phyloP scores from a whole-genome alignment of 1,139 yeast species.

The Yamadazyma spencermartinsiae region DNA sequence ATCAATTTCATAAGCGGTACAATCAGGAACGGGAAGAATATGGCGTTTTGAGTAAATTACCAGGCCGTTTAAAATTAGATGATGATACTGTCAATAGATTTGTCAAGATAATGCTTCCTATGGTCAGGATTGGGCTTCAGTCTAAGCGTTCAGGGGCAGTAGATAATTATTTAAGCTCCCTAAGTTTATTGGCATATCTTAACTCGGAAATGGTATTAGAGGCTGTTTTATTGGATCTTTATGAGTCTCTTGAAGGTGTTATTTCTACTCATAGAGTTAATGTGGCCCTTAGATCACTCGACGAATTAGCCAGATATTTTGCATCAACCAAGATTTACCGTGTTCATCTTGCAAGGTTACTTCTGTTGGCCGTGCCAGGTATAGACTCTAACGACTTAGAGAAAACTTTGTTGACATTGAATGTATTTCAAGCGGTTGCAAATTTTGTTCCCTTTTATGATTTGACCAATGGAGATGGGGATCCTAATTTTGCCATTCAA shows the following conservation, averaged over 20 bases:
- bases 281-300: conserved; percentile 69
- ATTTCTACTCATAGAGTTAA: conserved; percentile 81
- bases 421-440: conserved; percentile 70
- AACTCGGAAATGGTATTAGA: conserved; percentile 66
- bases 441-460: conserved; percentile 72
- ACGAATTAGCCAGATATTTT: conserved; percentile 67
- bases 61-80: conserved; percentile 46
- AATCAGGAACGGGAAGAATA: conserved; percentile 46
- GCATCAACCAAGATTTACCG: conserved; percentile 66
- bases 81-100: conserved; percentile 47
- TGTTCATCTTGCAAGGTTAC: conserved; percentile 74
- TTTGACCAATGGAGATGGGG: conserved; percentile 44
- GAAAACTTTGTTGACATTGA: conserved; percentile 69
- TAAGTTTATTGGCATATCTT: conserved; percentile 65
- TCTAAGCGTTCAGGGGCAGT: conserved; percentile 65
- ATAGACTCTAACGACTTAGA: conserved; percentile 86
- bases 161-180: conserved; percentile 58
- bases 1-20: conserved; percentile 59
- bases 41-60: conserved; percentile 46
- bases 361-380: conserved; percentile 73
- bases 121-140: conserved; percentile 74
- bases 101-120: conserved; percentile 55
- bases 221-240: conserved; percentile 67
- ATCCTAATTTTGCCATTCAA: conserved; percentile 64
- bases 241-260: conserved; percentile 79